A percentile compares a stretch with the other conserved stretches of the same genome.
phyloP scores from a whole-genome alignment of 78 protist species.

The Thecamonas trahens region DNA sequence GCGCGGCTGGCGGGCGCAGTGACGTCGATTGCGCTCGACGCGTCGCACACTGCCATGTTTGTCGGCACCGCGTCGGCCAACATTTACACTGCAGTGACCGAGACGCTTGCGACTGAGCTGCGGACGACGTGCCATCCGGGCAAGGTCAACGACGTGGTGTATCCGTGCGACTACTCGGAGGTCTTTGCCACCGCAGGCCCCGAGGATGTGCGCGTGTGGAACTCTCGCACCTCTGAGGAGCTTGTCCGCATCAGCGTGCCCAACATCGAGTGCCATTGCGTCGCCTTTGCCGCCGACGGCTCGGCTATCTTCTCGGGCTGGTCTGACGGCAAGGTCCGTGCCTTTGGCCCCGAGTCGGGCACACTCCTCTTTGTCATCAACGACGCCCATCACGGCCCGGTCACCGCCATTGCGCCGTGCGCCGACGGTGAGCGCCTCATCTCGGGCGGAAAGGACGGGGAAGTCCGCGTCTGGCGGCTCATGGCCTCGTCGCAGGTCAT shows the following conservation, averaged over 20 bases:
- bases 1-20: conserved; percentile 9
- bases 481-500: conserved; percentile 8
- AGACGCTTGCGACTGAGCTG: conserved; percentile 18
- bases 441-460: conserved; percentile 55
- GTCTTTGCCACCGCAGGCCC: conserved; percentile 48
- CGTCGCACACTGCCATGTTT: neutral
- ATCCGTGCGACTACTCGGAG: conserved; percentile 42
- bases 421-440: conserved; percentile 18
- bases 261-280: conserved; percentile 26
- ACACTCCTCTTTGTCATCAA: conserved; percentile 34
- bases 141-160: conserved; percentile 38
- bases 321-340: conserved; percentile 65
- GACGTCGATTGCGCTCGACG: conserved; percentile 12
- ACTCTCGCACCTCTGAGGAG: conserved; percentile 30
- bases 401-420: conserved; percentile 34
- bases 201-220: conserved; percentile 56
- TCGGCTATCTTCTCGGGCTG: conserved; percentile 38
- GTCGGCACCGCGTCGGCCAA: conserved; percentile 12
- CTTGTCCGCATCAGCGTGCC: conserved; percentile 53
- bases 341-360: conserved; percentile 71
- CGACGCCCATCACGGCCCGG: conserved; percentile 60
- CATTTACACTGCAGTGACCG: conserved; percentile 1
- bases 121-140: conserved; percentile 25
- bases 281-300: conserved; percentile 41
- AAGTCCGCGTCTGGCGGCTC: conserved; percentile 53